Base-by-base conservation (phyloP, 768 basidiomycete species). In the Xerocomus potaroensis region DNA sequence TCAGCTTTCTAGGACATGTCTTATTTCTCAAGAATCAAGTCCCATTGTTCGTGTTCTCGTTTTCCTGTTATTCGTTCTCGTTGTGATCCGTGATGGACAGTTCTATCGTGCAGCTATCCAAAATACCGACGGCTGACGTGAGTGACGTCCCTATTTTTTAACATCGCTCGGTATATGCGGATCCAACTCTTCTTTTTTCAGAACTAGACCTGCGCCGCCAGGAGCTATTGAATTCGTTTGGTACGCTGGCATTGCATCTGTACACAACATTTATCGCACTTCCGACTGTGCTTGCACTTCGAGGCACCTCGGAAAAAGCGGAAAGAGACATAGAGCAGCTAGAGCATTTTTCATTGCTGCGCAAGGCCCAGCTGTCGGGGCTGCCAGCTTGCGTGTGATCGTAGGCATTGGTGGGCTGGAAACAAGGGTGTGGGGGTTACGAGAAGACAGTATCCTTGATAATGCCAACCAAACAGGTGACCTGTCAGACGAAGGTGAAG, bases 21-120 rank as follows among this genome's bases (percentile, higher is more conserved):
- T 62, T 90, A 15, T 91, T 86, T 58, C 68, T 90, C 45, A 91
- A 90, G 61, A 83, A 77, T 51, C 87, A 90, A 55, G 72, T 89
- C 0, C 87, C 87, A 1, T 80, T 89, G 87, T 89, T 57, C 66
- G 86, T 76, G 6, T 21, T 19, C 2, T 31, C 18, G 3, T 15
- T 37, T 10, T 16, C 41, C 26, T 11, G 38, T 11, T 12, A 41
- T 0, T 27, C 9, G 1, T 12, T 27, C 10, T 9, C 7, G 16
- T 19, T 5, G 5, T 29, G 8, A n/a, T 21, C 15, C 12, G 15
- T 3, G 2, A 16, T 38, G n/a, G 12, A 43, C 44, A 87, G 87
- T 36, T 87, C 87, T 5, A 70, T 88, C 5, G 60, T 70, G n/a
- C 87, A 87, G 57, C 69, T 89, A 1, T 68, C 70, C 3, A 75